These are phyloP conservation scores for Cryptosporidium canis DNA, from an alignment of 169 alveolate species.

Conservation along the genomic window DNA sequence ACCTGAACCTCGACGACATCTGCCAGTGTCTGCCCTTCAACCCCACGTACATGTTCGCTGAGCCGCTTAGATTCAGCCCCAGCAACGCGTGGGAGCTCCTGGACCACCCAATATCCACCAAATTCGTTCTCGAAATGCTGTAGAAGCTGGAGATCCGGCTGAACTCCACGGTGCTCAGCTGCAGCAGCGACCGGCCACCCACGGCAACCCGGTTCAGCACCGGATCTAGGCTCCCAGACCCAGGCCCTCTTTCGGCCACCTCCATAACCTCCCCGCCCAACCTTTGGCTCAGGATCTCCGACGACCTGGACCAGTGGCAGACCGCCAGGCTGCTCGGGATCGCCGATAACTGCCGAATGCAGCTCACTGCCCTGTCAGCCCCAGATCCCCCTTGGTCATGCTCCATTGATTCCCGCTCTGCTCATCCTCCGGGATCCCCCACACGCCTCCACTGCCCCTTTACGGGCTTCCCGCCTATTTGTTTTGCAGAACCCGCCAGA, in stretches of 20 bases:
- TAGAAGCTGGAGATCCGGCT: constrained; percentile 32
- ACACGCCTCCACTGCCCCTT: no score
- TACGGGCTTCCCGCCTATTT: no score
- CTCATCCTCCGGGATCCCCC: constrained; percentile 1
- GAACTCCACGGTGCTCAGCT: constrained; percentile 38
- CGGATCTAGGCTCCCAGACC: constrained; percentile 4
- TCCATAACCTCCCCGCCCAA: constrained; percentile 9
- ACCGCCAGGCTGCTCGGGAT: constrained; percentile 63
- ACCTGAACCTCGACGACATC: constrained; percentile 27
- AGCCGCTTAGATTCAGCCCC: constrained; percentile 49
- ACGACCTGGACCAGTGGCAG: constrained; percentile 52
- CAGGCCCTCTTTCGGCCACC: background rate
- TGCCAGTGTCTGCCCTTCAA: constrained; percentile 63
- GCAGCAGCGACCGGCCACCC: constrained; percentile 54
- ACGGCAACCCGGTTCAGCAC: constrained; percentile 46
- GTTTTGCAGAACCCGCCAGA: no score
- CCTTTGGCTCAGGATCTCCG: constrained; percentile 1
- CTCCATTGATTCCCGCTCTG: constrained; percentile 10
- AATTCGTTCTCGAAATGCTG: constrained; percentile 54
- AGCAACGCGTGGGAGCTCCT: constrained; percentile 53
- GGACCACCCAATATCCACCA: constrained; percentile 55
- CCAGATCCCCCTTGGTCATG: constrained; percentile 2
- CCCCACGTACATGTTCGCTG: constrained; percentile 30
- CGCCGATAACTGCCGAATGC: constrained; percentile 17
- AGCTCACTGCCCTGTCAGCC: background rate